Conservation (phyloP, 1,284 basidiomycete species). For the Farysia itapuensis region DNA sequence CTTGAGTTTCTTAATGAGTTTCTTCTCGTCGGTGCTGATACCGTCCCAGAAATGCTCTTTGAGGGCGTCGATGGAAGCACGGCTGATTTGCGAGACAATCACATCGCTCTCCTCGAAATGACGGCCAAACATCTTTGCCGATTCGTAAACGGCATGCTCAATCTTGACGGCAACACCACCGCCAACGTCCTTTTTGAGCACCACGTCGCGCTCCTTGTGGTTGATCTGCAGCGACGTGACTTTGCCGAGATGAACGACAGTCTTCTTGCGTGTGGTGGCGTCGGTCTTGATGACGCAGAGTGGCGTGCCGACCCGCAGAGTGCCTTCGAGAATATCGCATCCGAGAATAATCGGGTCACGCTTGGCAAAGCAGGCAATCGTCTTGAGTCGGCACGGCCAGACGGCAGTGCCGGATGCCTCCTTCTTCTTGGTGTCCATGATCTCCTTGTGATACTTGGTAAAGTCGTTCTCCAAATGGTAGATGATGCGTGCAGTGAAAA, state of each 20-base stretch:
- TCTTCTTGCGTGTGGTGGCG: constrained; percentile 80
- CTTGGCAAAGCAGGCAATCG: constrained; percentile 89
- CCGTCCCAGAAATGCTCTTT: constrained; percentile 85
- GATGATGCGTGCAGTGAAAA: constrained; percentile 98
- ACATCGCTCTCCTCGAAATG: constrained; percentile 98
- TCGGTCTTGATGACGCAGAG: constrained; percentile 91
- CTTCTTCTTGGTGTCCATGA: constrained; percentile 84
- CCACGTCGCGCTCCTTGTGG: constrained; percentile 66
- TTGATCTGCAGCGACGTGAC: constrained; percentile 69
- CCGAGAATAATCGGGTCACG: constrained; percentile 95
- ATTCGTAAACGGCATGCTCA: constrained; percentile 93
- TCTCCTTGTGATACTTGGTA: constrained; percentile 91
- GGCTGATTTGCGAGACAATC: constrained; percentile 82
- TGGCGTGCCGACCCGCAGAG: constrained; percentile 87
- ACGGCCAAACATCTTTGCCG: constrained; percentile 72
- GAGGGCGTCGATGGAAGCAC: constrained; percentile 79
- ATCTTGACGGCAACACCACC: constrained; percentile 98
- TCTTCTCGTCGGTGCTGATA: constrained; percentile 89
- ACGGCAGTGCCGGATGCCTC: constrained; percentile 93
- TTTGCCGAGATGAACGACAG: constrained; percentile 87
- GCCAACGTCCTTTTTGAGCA: constrained; percentile 90
- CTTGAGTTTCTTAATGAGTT: constrained; percentile 89
- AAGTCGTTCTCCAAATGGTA: constrained; percentile 98
- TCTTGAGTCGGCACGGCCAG: constrained; percentile 94
- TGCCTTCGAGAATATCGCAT: constrained; percentile 91